Conservation (phyloP, 139 green algal genomes). For the Trebouxia sp. region DNA sequence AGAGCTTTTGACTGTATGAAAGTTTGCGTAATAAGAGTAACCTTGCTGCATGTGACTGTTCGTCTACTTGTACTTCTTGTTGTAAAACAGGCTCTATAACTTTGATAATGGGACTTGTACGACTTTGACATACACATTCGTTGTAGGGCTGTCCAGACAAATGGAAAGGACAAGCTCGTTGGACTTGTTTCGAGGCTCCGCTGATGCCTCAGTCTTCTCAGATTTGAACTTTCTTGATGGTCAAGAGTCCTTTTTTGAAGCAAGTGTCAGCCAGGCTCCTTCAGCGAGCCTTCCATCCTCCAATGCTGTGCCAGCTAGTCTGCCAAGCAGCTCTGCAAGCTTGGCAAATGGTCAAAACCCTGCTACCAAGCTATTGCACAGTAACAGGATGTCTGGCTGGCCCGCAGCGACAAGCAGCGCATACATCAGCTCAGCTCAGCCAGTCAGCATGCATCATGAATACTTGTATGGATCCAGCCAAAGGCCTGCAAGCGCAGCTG, state of each 20-base stretch:
- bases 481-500: background rate
- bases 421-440: background rate
- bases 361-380: background rate
- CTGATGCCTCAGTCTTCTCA: background rate
- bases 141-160: background rate
- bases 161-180: slow-evolving; percentile 17
- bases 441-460: background rate
- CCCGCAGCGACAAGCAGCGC: background rate
- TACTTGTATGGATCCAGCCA: background rate
- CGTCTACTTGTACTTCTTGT: no score
- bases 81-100: no score
- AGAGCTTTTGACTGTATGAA: no score
- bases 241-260: background rate
- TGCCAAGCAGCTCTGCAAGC: background rate
- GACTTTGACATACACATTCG: no score
- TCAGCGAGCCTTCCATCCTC: background rate
- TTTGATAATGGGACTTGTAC: no score
- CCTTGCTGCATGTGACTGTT: no score
- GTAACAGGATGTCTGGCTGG: background rate
- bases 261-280: background rate
- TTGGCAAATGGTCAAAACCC: background rate
- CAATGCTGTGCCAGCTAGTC: background rate
- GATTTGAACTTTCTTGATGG: background rate
- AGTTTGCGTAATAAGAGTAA: no score
- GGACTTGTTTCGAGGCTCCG: slow-evolving; percentile 13